Conservation (phyloP, 805 yeast genomes). For the Nakazawaea sp. region DNA sequence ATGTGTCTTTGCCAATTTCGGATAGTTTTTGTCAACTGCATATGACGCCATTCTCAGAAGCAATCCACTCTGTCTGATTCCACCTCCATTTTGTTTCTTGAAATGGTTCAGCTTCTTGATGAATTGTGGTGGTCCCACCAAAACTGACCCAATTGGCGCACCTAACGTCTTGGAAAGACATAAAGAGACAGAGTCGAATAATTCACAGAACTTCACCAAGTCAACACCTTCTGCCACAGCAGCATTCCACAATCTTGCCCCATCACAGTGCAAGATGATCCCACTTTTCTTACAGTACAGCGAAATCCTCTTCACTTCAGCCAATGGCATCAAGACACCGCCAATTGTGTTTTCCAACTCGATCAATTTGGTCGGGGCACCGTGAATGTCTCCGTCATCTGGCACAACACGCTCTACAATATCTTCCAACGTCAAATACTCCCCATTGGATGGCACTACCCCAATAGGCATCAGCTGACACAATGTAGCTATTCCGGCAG, state of each 20-base stretch:
- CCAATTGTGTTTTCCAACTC: conserved; percentile 84
- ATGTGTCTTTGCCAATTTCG: conserved; percentile 44
- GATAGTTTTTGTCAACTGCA: conserved; percentile 69
- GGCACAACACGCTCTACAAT: conserved; percentile 49
- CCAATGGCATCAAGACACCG: conserved; percentile 74
- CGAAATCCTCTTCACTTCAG: conserved; percentile 65
- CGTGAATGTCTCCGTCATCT: conserved; percentile 78
- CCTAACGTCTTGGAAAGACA: conserved; percentile 87
- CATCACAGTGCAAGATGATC: conserved; percentile 75
- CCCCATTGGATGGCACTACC: conserved; percentile 69
- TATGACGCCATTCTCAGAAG: conserved; percentile 72
- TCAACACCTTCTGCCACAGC: conserved; percentile 62
- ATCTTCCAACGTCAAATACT: conserved; percentile 74
- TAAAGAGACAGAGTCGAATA: conserved; percentile 79
- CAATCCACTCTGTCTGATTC: conserved; percentile 81
- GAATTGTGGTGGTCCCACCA: conserved; percentile 58
- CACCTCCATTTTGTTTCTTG: conserved; percentile 90
- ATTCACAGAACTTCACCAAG: conserved; percentile 61
- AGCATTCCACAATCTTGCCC: conserved; percentile 91
- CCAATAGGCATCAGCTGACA: conserved; percentile 92
- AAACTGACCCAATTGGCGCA: conserved; percentile 86
- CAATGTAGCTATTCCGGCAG: conserved; percentile 83
- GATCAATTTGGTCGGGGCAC: conserved; percentile 79
- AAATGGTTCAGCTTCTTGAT: conserved; percentile 73
- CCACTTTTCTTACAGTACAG: conserved; percentile 56